Evolutionary conservation across 345 rosid species (phyloP).

Genomic region (Citrus trifoliata): DNA sequence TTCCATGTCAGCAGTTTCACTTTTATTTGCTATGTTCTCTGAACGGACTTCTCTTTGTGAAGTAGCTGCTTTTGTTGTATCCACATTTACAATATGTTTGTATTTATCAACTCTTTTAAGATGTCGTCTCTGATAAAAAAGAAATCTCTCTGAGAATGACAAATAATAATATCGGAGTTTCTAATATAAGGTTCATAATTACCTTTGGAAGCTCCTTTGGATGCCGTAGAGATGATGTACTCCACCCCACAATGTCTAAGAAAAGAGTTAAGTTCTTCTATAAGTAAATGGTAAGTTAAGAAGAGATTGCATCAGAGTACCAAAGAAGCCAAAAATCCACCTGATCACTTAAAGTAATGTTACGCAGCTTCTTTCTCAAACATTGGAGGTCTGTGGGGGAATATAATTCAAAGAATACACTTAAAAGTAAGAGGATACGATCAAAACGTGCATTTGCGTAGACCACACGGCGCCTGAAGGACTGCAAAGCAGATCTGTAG

Average conservation of each 20-base stretch:
- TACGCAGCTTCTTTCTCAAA: not conserved
- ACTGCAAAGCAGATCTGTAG: slow-evolving; percentile 75
- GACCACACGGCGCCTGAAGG: slow-evolving; percentile 72
- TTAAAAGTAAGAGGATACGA: slow-evolving; percentile 54
- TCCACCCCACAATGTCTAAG: slow-evolving; percentile 85
- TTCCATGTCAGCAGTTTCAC: slow-evolving; percentile 46
- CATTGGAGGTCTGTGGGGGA: not conserved
- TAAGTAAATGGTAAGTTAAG: not conserved
- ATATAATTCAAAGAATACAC: not conserved
- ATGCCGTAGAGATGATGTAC: slow-evolving; percentile 78
- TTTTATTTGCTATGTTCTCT: slow-evolving; percentile 22
- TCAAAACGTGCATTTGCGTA: slow-evolving; percentile 81
- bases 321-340: not conserved
- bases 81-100: slow-evolving; percentile 59
- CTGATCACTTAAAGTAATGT: not conserved
- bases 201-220: slow-evolving; percentile 76
- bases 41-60: slow-evolving; percentile 30
- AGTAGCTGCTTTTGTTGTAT: slow-evolving; percentile 18
- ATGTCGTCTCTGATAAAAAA: slow-evolving; percentile 38
- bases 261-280: slow-evolving; percentile 49
- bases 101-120: slow-evolving; percentile 45
- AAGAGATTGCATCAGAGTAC: not conserved
- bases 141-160: slow-evolving; percentile 4
- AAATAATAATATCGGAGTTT: slow-evolving; percentile 5
- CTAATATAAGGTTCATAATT: not conserved